Percentiles rank a stretch among this genome's conserved stretches.
These are phyloP conservation scores for Russula sp. DNA, from an alignment of 768 basidiomycete species.

Conservation along the genomic window DNA sequence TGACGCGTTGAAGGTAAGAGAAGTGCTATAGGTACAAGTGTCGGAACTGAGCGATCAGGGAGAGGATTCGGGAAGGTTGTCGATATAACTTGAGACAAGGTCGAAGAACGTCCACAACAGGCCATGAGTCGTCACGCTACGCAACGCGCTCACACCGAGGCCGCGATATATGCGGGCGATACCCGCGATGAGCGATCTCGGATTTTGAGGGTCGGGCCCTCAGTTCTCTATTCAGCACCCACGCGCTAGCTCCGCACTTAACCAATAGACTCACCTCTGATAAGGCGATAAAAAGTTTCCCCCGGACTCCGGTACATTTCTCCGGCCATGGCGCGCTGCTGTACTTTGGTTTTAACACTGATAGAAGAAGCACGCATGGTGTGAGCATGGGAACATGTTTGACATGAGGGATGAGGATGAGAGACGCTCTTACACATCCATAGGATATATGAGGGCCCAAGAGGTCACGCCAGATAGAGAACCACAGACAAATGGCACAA, in stretches of 20 bases:
- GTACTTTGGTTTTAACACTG: slow-evolving; percentile 93
- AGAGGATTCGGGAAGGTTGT: slow-evolving; percentile 44
- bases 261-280: slow-evolving; percentile 57
- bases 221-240: background rate
- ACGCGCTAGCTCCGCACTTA: slow-evolving; percentile 4
- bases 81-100: slow-evolving; percentile 70
- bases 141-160: slow-evolving; percentile 86
- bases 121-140: slow-evolving; percentile 92
- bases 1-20: slow-evolving; percentile 19
- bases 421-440: slow-evolving; percentile 69
- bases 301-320: slow-evolving; percentile 64
- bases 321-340: slow-evolving; percentile 85
- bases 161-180: slow-evolving; percentile 87
- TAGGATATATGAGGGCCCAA: slow-evolving; percentile 73
- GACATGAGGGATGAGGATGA: background rate
- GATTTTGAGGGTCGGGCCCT: slow-evolving; percentile 79
- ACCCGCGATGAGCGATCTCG: slow-evolving; percentile 73
- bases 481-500: slow-evolving; percentile 90
- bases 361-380: slow-evolving; percentile 23
- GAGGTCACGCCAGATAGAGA: slow-evolving; percentile 77
- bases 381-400: slow-evolving; percentile 10
- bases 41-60: slow-evolving; percentile 2
- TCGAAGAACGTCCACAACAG: slow-evolving; percentile 94
- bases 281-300: slow-evolving; percentile 73
- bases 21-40: slow-evolving; percentile 15